Evolutionary conservation across 225 moss, liverwort and hornwort species (phyloP).

Genomic region (Bryum argenteum): DNA sequence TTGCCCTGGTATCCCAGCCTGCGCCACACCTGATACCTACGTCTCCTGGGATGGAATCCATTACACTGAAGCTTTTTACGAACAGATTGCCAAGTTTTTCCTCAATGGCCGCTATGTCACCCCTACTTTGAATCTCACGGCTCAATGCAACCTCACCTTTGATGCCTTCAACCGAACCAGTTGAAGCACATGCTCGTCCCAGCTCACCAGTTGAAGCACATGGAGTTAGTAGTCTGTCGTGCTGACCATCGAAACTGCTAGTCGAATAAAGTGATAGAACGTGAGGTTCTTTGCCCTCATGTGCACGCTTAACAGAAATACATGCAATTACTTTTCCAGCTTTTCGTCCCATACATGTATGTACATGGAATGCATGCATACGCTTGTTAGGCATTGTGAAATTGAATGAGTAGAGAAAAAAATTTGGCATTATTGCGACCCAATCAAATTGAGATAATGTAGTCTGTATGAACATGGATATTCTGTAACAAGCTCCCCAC

Average conservation of each 20-base stretch:
- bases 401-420: conserved; percentile 10
- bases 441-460: conserved; percentile 5
- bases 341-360: not conserved
- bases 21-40: conserved; percentile 34
- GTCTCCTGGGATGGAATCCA: conserved; percentile 48
- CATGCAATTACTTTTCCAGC: not conserved
- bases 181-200: too few species aligned
- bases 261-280: conserved; percentile 14
- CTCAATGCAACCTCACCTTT: conserved; percentile 16
- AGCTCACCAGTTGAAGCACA: conserved; percentile 10
- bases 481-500: conserved; percentile 17
- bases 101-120: conserved; percentile 34
- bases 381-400: conserved; percentile 9
- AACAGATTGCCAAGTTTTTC: conserved; percentile 46
- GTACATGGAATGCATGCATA: not conserved
- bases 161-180: not conserved
- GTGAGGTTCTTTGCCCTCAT: conserved; percentile 6
- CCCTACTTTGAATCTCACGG: conserved; percentile 42
- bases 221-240: not conserved
- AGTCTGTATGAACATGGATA: not conserved
- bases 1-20: conserved; percentile 25
- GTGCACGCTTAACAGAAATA: not conserved
- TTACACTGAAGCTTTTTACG: conserved; percentile 50
- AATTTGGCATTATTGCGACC: not conserved
- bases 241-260: not conserved